Evolutionary conservation across 768 basidiomycete species (phyloP), one percentile per base, ranked within the genome.

Genomic region (Lenzites betulinus): DNA sequence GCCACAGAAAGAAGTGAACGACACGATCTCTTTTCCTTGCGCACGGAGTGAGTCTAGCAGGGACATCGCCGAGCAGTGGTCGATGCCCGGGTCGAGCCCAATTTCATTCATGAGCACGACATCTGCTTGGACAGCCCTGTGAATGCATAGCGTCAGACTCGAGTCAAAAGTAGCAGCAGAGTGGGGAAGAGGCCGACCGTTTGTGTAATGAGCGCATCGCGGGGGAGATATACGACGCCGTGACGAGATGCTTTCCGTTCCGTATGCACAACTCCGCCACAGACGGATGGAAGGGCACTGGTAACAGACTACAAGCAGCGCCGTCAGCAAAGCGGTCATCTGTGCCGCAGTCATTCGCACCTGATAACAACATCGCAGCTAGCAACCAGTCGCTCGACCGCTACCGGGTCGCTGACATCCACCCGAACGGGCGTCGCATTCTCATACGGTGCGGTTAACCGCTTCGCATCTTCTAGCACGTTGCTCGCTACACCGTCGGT

Each of bases 1-100:
- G 1, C 95, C 95, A 57, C 95, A 98, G 79, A 95, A 95, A 1
- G 92, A 94, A 1, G 85, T 85, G 71, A 96, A 97, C 0, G 90
- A 88, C 0, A 81, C 69, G 11, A 93, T 78, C 15, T 76, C 71
- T 70, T 85, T 88, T 22, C 78, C 79, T 64, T 84, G 73, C 9
- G 73, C 67, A 38, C 77, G 77, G 3, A 90, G 73, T 26, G 77
- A 75, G 22, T 77, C 74, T 30, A 95, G 73, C 16, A 96, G 76
- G 0, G 86, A 82, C 67, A 93, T 81, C 0, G 93, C 94, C 12
- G 91, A 92, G 71, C 90, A 88, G 68, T 95, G 93, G 72, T 95
- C 93, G 55, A 95, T 87, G 2, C 93, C 93, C 0, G 93, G 93
- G 70, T 95, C 93, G 0, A 95, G 79, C 1, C 92, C 91, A 38